Evolutionary conservation across 805 yeast genomes (phyloP), one percentile per base, ranked within the genome.

Genomic region (Myxozyma monticola): DNA sequence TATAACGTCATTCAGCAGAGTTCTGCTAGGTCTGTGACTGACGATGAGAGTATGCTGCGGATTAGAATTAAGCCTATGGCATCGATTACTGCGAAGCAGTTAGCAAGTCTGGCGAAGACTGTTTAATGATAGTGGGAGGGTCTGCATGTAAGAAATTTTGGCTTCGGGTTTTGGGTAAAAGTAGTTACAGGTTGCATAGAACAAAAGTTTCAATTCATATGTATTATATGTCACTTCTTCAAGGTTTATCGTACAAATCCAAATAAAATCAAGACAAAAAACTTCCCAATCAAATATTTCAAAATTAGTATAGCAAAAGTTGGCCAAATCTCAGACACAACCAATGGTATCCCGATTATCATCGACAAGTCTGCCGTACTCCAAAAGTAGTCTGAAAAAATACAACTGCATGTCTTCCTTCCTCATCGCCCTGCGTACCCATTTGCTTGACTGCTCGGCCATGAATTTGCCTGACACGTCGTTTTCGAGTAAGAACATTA

Each of bases 21-120:
- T 33, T 61, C 75, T 8, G 77, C 73, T 59, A 36, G 42, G n/a
- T 17, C 30, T 34, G 33, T 71, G 41, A 65, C 58, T 15, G 77
- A 73, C 21, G 77, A 73, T 4, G 70, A 71, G 12, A 54, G 68
- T 3, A 62, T 67, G 7, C 72, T 83, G 41, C 75, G 74, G 59
- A 65, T 77, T 2, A 75, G 96, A 60, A 77, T 93, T 79, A 80
- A 78, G 57, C 82, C 90, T 0, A 71, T 93, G 58, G 86, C 87
- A 28, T 91, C 87, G 49, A 77, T 90, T 33, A 71, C 78, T 4
- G 89, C 89, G 2, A 76, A 79, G 21, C 90, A 90, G 41, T 69
- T 93, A 44, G 79, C 91, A 7, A 87, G 86, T 57, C 75, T 93
- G 17, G 51, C 55, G 2, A 39, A 44, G 26, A n/a, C 46, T 6